These are phyloP conservation scores for Carex parvula DNA, from an alignment of 176 grass and related monocot species.

Conservation along the genomic window DNA sequence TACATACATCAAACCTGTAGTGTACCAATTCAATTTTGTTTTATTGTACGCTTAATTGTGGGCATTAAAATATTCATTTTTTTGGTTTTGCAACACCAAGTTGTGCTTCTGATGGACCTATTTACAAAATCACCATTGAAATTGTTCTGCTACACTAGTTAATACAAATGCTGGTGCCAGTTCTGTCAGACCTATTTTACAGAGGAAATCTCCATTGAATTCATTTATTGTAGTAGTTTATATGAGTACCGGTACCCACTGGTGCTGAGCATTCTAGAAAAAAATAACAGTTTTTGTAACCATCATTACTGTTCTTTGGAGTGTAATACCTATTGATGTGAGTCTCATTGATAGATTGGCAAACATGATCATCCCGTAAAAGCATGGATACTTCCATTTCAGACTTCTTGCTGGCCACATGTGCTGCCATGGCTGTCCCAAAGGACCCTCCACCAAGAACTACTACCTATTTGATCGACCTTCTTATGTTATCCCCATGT, in stretches of 20 bases:
- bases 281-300: background rate
- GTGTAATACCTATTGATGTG: conserved; percentile 50
- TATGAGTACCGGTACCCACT: background rate
- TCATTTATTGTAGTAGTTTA: background rate
- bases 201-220: background rate
- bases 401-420: conserved; percentile 65
- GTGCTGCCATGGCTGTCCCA: conserved; percentile 78
- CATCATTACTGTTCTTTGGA: background rate
- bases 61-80: too few species aligned
- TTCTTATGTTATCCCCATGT: background rate
- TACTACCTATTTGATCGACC: conserved; percentile 35
- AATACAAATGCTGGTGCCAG: too few species aligned
- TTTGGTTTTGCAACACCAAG: too few species aligned
- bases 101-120: too few species aligned
- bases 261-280: background rate
- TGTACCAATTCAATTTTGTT: too few species aligned
- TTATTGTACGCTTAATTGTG: too few species aligned
- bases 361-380: conserved; percentile 61
- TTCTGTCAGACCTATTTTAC: background rate
- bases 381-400: conserved; percentile 72
- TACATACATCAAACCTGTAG: too few species aligned
- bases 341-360: conserved; percentile 58
- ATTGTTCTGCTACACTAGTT: too few species aligned
- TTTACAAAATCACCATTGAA: too few species aligned
- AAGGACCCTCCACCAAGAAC: conserved; percentile 83